Evolutionary conservation across 169 alveolate species (phyloP), one percentile per base, ranked within the genome.

Genomic region (Plasmodium reichenowi): DNA sequence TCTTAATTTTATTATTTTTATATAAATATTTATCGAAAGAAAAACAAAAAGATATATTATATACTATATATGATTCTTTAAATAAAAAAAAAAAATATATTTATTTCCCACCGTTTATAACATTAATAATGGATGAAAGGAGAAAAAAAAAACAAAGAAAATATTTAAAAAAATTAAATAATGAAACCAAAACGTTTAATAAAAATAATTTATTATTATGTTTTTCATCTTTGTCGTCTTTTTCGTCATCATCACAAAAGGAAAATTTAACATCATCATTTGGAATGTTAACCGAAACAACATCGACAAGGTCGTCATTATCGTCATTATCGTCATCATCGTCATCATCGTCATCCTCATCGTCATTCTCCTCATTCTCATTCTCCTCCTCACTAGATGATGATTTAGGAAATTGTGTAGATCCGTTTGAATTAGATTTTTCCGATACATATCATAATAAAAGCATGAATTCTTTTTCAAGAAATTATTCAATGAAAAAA

Each of bases 31-130:
- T 86, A 62, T 71, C 72, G 6, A 62, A 60, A 22, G 76, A 86
- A 2, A 72, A 45, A 12, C 92, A 86, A 26, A 71, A 64, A 32
- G 64, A 71, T 8, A 86, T 72, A 45, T 13, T 86, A 8, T 71
- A 64, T 50, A 59, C 62, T n/a, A 60, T 86, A 7, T 72, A 86
- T 63, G 92, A 86, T 52, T 45, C 48, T 10, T 74, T 86, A 22
- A 59, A 64, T 63, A 86, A 86, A 66, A 86, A 64, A 60, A 64
- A 86, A 54, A 48, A 62, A 10, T 73, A 72, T 66, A 86, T 86
- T 45, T 71, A 26, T 54, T 86, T 72, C 32, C 78, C 88, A 0
- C 88, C 88, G 1, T 86, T 72, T 86, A 64, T 86, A 24, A 66
- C 87, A 1, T 58, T 86, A 48, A 15, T 86, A 12, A 26, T 86